Conservation (phyloP, 768 basidiomycete species). For the Tylopilus subfusipes region DNA sequence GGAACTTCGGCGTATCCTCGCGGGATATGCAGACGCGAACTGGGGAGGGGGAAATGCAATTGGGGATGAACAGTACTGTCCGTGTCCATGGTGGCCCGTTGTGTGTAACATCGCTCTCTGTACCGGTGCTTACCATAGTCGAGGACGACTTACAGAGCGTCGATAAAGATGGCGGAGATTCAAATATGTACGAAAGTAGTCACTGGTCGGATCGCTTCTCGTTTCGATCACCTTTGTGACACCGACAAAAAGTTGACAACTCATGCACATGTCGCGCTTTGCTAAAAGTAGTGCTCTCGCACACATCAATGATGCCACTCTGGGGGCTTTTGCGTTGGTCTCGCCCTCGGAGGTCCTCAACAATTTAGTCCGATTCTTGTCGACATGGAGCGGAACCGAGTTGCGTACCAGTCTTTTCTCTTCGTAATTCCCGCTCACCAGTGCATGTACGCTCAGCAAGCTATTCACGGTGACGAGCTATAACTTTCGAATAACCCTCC, state of each 20-base stretch:
- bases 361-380: constrained; percentile 71
- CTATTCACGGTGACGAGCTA: constrained; percentile 56
- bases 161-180: no score
- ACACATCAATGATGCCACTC: constrained; percentile 56
- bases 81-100: no score
- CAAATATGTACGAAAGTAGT: no score
- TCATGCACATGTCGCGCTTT: constrained; percentile 53
- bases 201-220: neutral
- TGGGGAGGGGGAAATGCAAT: no score
- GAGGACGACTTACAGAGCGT: no score
- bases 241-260: neutral
- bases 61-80: no score
- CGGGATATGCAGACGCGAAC: no score
- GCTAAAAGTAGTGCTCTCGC: constrained; percentile 47
- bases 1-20: neutral
- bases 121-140: no score
- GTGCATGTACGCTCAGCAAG: constrained; percentile 46
- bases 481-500: neutral
- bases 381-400: constrained; percentile 88
- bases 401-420: constrained; percentile 39
- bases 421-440: constrained; percentile 10
- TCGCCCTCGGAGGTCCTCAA: constrained; percentile 62
- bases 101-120: no score
- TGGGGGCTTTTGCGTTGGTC: constrained; percentile 60
- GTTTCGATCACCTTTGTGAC: neutral